Evolutionary conservation across 73 alveolate genomes (phyloP).

Genomic region (Paraurostyla sp.): DNA sequence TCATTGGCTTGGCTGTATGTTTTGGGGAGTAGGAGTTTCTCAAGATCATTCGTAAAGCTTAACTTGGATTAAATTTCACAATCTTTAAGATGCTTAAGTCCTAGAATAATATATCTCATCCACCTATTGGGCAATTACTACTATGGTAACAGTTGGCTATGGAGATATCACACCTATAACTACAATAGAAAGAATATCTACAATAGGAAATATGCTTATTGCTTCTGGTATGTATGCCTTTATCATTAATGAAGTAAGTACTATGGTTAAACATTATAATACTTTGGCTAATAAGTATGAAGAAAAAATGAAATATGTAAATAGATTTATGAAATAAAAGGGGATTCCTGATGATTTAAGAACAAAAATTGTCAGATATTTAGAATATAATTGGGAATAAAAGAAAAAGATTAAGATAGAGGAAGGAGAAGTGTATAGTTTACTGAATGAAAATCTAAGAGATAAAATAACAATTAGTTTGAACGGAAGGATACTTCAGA

Average conservation of each 20-base stretch:
- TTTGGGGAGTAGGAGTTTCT: slow-evolving; percentile 39
- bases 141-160: slow-evolving; percentile 94
- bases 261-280: slow-evolving; percentile 53
- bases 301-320: slow-evolving; percentile 75
- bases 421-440: slow-evolving; percentile 61
- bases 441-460: slow-evolving; percentile 59
- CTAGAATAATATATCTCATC: slow-evolving; percentile 66
- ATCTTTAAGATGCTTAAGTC: slow-evolving; percentile 41
- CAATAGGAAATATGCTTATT: slow-evolving; percentile 77
- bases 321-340: slow-evolving; percentile 71
- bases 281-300: slow-evolving; percentile 61
- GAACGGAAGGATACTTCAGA: slow-evolving; percentile 58
- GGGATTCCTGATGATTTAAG: slow-evolving; percentile 75
- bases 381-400: slow-evolving; percentile 77
- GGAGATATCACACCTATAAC: slow-evolving; percentile 85
- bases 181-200: slow-evolving; percentile 73
- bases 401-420: slow-evolving; percentile 71
- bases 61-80: slow-evolving; percentile 56
- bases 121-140: slow-evolving; percentile 85
- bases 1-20: slow-evolving; percentile 85
- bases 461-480: slow-evolving; percentile 63
- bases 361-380: slow-evolving; percentile 76
- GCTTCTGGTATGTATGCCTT: slow-evolving; percentile 89
- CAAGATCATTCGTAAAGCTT: background rate
- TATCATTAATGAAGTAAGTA: slow-evolving; percentile 79